Conservation (phyloP, 2,329 filamentous ascomycete species). For the Chrysoporthe cubensis region DNA sequence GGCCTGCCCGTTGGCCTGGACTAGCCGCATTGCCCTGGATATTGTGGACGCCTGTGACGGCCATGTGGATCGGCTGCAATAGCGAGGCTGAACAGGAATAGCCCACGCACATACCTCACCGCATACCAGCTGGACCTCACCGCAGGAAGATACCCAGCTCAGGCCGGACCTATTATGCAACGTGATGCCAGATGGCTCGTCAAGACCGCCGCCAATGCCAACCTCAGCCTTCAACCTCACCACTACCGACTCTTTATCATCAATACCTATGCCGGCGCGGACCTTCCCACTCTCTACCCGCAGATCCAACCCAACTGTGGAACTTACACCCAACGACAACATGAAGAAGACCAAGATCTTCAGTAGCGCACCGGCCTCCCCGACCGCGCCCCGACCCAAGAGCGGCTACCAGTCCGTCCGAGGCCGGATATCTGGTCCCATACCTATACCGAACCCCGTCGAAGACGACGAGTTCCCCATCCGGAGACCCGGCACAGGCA, state of each 20-base stretch:
- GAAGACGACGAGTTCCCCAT: constrained; percentile 61
- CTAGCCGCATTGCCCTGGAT: constrained; percentile 21
- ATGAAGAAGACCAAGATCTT: constrained; percentile 28
- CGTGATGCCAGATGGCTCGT: constrained; percentile 35
- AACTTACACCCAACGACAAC: constrained; percentile 9
- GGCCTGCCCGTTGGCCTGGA: constrained; percentile 6
- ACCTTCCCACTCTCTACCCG: constrained; percentile 14
- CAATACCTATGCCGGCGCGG: constrained; percentile 19
- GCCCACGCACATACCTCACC: constrained; percentile 16
- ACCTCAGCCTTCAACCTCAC: constrained; percentile 29
- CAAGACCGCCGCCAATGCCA: constrained; percentile 28
- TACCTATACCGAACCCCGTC: constrained; percentile 53
- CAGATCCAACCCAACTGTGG: constrained; percentile 16
- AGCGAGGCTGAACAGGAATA: constrained; percentile 28
- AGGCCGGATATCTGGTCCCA: constrained; percentile 64
- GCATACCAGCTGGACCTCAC: constrained; percentile 31
- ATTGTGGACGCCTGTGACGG: constrained; percentile 34
- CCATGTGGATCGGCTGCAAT: constrained; percentile 35
- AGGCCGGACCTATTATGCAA: constrained; percentile 24
- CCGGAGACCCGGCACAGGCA: constrained; percentile 46
- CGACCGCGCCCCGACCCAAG: constrained; percentile 47
- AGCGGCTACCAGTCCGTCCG: constrained; percentile 53
- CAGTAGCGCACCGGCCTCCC: constrained; percentile 23
- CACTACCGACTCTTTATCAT: constrained; percentile 16
- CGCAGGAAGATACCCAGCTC: constrained; percentile 31